Evolutionary conservation across 176 grass and related monocot genomes (phyloP), one percentile per base, ranked within the genome.

Genomic region (Musa acuminata): DNA sequence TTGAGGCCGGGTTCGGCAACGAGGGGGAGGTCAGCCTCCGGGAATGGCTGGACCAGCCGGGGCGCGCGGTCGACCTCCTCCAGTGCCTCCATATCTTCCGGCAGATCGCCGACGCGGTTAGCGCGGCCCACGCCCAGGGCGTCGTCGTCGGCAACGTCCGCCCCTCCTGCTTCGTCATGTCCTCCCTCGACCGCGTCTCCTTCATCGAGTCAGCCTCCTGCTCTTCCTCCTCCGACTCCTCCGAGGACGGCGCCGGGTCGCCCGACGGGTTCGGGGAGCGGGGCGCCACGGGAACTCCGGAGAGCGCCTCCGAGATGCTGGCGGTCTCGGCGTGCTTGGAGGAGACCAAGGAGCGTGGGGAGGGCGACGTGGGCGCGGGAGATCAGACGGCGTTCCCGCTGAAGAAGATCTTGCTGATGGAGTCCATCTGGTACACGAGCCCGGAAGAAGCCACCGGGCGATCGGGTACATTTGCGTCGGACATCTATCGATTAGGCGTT

Each of bases 131-230:
- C 82, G 80, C 91, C 13, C 90, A 99, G 82, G 95, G 90, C 14
- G 88, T 99, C 12, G 91, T 90, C 67, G 86, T 99, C 51, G 84
- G 86, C 53, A 94, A 87, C 82, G 85, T 80, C 16, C 90, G 95
- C 1, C 95, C 95, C 0, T 99, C 95, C 1, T 99, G 95, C 82
- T 94, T 99, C 76, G 90, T 99, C 73, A 79, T 99, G 51, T 99
- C 95, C 12, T 81, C 90, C 73, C 88, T 99, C 54, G 73, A 87
- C 25, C 84, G 86, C 69, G 91, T 99, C 77, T 92, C 90, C 69
- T 99, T 99, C 82, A 99, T 99, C 24, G 95, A 99, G 82, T 94
- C 88, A 3, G 84, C 95, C 64, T 99, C 95, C 11, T 88, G 88
- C 26, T 92, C 88, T 7, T 76, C 80, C 67, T 96, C 92, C 22